Evolutionary conservation across 2,329 filamentous ascomycete genomes (phyloP).

Genomic region (Alternaria ventricosa): DNA sequence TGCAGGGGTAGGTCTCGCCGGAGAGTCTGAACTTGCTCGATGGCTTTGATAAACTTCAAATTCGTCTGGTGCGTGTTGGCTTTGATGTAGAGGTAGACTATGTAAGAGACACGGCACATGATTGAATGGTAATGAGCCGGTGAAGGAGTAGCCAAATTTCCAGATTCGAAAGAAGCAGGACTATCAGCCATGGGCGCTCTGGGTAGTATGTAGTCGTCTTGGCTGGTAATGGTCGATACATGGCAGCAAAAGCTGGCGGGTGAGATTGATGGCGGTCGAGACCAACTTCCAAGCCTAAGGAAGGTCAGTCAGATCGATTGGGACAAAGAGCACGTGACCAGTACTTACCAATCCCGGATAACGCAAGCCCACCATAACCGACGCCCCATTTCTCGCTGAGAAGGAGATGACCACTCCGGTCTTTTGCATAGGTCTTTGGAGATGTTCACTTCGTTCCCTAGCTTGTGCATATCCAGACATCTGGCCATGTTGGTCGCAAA

Average conservation of each 20-base stretch:
- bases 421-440: constrained; percentile 12
- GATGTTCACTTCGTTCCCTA: constrained; percentile 10
- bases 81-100: constrained; percentile 19
- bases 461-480: constrained; percentile 19
- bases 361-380: constrained; percentile 21
- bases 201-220: constrained; percentile 5
- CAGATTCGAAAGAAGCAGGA: constrained; percentile 1
- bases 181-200: neutral
- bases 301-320: neutral
- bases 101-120: constrained; percentile 14
- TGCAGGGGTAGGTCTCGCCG: constrained; percentile 7
- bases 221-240: constrained; percentile 5
- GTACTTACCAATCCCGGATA: constrained; percentile 15
- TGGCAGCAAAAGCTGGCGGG: constrained; percentile 19
- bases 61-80: constrained; percentile 17
- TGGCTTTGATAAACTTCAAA: constrained; percentile 15
- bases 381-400: constrained; percentile 11
- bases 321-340: neutral
- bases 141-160: constrained; percentile 4
- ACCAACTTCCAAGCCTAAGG: constrained; percentile 17
- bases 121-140: constrained; percentile 17
- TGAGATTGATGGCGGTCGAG: constrained; percentile 15
- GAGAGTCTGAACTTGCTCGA: constrained; percentile 9
- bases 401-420: constrained; percentile 10
- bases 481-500: constrained; percentile 16